These are phyloP conservation scores for Xylariaceae sp. DNA, from an alignment of 2,329 filamentous ascomycete species.

Conservation along the genomic window DNA sequence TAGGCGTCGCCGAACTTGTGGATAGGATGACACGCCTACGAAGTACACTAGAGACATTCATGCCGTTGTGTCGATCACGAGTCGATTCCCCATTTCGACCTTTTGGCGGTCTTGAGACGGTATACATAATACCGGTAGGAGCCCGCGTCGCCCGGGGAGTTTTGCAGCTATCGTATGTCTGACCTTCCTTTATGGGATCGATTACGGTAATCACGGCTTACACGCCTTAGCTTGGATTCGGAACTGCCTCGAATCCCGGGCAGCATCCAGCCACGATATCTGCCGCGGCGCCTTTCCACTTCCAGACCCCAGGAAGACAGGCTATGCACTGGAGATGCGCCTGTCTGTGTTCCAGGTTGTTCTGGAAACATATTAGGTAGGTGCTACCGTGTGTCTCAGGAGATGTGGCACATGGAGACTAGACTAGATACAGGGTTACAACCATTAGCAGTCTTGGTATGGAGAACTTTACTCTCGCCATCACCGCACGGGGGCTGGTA, in stretches of 20 bases:
- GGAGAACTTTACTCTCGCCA: too few relatives aligned
- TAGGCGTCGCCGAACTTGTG: neutral
- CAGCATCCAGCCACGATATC: conserved; percentile 1
- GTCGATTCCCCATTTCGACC: too few relatives aligned
- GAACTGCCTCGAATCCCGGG: too few relatives aligned
- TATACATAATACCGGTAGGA: too few relatives aligned
- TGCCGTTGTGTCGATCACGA: too few relatives aligned
- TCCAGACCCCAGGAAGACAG: neutral
- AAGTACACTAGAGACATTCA: too few relatives aligned
- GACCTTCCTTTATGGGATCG: conserved; percentile 13
- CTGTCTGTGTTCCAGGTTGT: conserved; percentile 18
- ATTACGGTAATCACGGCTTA: conserved; percentile 13
- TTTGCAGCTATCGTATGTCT: too few relatives aligned
- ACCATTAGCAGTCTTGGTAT: too few relatives aligned
- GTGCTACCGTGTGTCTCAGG: too few relatives aligned
- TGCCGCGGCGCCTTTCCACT: conserved; percentile 9
- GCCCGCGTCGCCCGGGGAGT: neutral
- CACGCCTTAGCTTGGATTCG: neutral
- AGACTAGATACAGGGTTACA: too few relatives aligned
- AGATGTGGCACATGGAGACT: too few relatives aligned
- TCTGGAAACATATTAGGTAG: conserved; percentile 9
- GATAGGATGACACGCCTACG: conserved; percentile 2
- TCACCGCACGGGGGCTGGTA: too few relatives aligned
- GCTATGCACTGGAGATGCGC: neutral
- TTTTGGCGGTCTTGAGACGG: neutral